Evolutionary conservation across 495 filamentous ascomycete genomes (phyloP).

Genomic region (Hypoxylon crocopeplum): DNA sequence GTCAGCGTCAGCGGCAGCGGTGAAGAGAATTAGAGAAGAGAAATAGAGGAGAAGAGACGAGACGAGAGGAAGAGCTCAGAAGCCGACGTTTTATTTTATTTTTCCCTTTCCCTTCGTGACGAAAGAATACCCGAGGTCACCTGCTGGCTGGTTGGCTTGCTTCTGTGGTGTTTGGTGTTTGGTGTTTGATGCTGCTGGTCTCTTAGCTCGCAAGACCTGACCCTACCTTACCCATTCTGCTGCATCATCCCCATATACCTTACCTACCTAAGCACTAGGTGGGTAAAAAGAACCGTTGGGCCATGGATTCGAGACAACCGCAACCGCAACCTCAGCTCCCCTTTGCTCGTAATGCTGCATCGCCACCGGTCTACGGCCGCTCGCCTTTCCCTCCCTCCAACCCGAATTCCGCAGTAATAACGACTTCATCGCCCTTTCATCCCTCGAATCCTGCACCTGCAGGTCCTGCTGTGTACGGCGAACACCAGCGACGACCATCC

Average conservation of each 20-base stretch:
- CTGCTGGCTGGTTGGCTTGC: too few species aligned
- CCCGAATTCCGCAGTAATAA: conserved; percentile 21
- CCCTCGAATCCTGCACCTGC: conserved; percentile 40
- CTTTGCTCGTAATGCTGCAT: conserved; percentile 46
- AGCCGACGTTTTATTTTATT: background rate
- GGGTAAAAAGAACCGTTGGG: conserved; percentile 20
- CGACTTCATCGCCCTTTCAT: conserved; percentile 33
- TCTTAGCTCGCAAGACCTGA: conserved; percentile 15
- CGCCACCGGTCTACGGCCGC: conserved; percentile 42
- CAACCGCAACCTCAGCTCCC: conserved; percentile 47
- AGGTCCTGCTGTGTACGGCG: conserved; percentile 46
- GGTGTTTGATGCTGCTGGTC: background rate
- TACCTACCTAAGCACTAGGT: conserved; percentile 28
- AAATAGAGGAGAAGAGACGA: background rate
- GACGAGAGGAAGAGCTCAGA: background rate
- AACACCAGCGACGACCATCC: conserved; percentile 58
- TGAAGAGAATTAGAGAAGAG: conserved; percentile 8
- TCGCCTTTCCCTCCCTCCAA: conserved; percentile 43
- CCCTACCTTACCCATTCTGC: conserved; percentile 18
- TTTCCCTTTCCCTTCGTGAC: background rate
- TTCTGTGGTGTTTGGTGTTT: conserved; percentile 2
- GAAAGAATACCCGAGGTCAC: conserved; percentile 14
- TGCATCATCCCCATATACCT: conserved; percentile 14
- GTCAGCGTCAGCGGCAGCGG: background rate
- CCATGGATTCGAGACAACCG: conserved; percentile 40